Conservation (phyloP, 352 stramenopile genomes). For the Globisporangium takayamanum region DNA sequence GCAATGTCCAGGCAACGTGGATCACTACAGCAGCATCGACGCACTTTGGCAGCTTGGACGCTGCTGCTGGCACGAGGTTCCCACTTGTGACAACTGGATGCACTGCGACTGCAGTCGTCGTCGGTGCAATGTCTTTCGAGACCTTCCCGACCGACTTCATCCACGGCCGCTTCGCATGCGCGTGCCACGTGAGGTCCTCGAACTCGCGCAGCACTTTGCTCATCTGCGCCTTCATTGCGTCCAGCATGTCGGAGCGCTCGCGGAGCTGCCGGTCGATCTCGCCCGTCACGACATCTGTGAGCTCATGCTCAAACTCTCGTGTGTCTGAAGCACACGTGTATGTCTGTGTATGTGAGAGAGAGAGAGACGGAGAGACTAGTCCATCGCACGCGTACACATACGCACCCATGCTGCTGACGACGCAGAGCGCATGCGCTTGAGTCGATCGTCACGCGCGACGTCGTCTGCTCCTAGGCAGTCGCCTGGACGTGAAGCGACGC, state of each 20-base stretch:
- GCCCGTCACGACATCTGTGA: conserved; percentile 53
- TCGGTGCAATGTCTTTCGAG: conserved; percentile 21
- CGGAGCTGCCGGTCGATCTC: conserved; percentile 58
- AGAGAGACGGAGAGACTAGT: not conserved
- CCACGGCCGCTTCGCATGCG: conserved; percentile 60
- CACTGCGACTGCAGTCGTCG: conserved; percentile 11
- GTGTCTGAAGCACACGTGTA: conserved; percentile 5
- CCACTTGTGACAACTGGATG: conserved; percentile 28
- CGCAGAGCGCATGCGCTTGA: too few species aligned
- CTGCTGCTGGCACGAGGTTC: conserved; percentile 16
- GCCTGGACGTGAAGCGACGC: too few species aligned
- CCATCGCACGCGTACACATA: not conserved
- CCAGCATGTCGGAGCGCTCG: conserved; percentile 39
- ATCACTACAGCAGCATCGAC: conserved; percentile 1
- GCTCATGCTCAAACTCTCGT: conserved; percentile 33
- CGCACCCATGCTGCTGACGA: not conserved
- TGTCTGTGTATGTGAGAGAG: too few species aligned
- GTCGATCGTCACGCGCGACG: too few species aligned
- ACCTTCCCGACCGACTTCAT: conserved; percentile 49
- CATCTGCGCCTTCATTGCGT: conserved; percentile 66
- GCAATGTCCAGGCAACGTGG: not conserved
- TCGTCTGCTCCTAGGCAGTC: too few species aligned
- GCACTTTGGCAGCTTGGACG: conserved; percentile 44
- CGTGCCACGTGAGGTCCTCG: conserved; percentile 48
- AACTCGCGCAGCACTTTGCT: conserved; percentile 60